Conservation (phyloP, 805 yeast species). For the Brettanomyces naardenensis region DNA sequence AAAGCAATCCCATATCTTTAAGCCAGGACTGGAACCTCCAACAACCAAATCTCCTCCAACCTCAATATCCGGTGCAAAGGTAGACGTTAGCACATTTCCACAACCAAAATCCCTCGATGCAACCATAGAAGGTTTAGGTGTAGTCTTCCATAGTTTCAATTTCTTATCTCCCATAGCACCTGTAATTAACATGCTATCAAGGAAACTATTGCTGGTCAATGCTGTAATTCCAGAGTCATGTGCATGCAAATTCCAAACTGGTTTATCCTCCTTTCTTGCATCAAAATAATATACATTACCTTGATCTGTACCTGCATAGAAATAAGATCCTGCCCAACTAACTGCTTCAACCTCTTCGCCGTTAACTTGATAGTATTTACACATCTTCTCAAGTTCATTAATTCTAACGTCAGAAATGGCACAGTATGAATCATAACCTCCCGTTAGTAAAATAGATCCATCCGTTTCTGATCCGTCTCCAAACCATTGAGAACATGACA, state of each 20-base stretch:
- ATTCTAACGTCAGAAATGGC: slow-evolving; percentile 84
- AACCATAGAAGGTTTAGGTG: slow-evolving; percentile 68
- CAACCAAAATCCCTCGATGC: slow-evolving; percentile 87
- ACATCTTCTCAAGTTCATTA: slow-evolving; percentile 48
- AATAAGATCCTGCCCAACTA: slow-evolving; percentile 55
- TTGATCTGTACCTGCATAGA: slow-evolving; percentile 85
- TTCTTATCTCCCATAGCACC: slow-evolving; percentile 87
- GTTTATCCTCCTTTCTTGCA: slow-evolving; percentile 56
- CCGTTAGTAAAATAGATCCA: slow-evolving; percentile 69
- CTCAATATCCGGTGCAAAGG: slow-evolving; percentile 83
- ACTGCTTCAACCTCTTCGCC: slow-evolving; percentile 78
- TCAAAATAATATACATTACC: slow-evolving; percentile 90
- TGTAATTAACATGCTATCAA: slow-evolving; percentile 73
- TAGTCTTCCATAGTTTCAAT: slow-evolving; percentile 82
- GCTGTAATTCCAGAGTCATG: slow-evolving; percentile 92
- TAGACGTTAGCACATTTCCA: slow-evolving; percentile 78
- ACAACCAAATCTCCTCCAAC: slow-evolving; percentile 70
- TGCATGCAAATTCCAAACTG: slow-evolving; percentile 94
- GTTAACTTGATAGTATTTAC: slow-evolving; percentile 53
- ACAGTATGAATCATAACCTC: slow-evolving; percentile 84
- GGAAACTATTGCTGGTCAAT: slow-evolving; percentile 55
- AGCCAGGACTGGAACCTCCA: slow-evolving; percentile 79
- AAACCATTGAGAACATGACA: slow-evolving; percentile 87
- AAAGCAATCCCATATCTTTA: slow-evolving; percentile 91
- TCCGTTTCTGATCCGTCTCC: slow-evolving; percentile 33